These are phyloP conservation scores for Aspergillus ibericus DNA, from an alignment of 2,329 filamentous ascomycete genomes.

Conservation along the genomic window DNA sequence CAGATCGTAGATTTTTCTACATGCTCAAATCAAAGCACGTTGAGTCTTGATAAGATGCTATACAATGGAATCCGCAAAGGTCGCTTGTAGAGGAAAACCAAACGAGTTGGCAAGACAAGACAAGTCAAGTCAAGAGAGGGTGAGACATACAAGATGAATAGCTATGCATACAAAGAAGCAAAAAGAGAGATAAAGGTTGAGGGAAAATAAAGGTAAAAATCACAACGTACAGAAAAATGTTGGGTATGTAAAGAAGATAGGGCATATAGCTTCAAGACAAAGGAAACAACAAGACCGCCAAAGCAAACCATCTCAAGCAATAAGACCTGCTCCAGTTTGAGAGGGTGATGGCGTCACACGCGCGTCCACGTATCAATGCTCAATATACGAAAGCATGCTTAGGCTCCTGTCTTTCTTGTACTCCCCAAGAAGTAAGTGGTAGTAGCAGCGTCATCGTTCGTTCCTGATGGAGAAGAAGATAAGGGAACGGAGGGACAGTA, in stretches of 20 bases:
- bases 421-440: background rate
- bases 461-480: background rate
- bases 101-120: background rate
- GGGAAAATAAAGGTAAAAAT: background rate
- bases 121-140: background rate
- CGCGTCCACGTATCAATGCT: background rate
- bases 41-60: background rate
- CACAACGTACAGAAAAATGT: constrained; percentile 3
- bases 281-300: background rate
- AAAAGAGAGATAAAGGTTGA: background rate
- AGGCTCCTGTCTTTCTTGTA: background rate
- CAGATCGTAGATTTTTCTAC: constrained; percentile 1
- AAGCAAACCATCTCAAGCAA: background rate
- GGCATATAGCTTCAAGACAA: constrained; percentile 1
- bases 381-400: background rate
- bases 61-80: background rate
- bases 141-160: background rate
- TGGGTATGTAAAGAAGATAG: constrained; percentile 3
- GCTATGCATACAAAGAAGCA: constrained; percentile 7
- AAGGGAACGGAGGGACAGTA: background rate
- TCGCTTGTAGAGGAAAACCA: background rate
- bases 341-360: background rate
- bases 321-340: background rate
- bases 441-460: background rate
- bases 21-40: background rate